Percentiles rank a stretch among this genome's conserved stretches.
Evolutionary conservation across 2,329 filamentous ascomycete species (phyloP).

Genomic region (Biscogniauxia sp.): DNA sequence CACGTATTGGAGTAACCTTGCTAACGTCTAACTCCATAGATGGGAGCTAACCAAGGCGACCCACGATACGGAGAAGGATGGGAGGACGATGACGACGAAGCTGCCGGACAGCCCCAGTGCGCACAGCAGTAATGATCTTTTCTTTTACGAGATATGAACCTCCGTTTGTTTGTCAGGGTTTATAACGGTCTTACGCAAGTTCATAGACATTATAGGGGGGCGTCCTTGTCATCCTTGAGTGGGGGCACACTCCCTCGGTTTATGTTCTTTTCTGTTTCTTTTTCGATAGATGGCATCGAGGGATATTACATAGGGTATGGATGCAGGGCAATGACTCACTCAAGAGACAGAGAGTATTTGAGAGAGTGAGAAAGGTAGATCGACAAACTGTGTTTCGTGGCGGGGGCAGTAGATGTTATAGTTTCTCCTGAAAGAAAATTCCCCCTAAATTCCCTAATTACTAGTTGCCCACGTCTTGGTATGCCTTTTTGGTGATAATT

Average conservation of each 20-base stretch:
- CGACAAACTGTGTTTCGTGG: too few relatives aligned
- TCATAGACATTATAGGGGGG: constrained; percentile 6
- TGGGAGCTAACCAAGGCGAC: constrained; percentile 70
- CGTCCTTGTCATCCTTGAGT: background rate
- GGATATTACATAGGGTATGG: background rate
- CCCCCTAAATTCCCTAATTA: too few relatives aligned
- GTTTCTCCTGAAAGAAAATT: too few relatives aligned
- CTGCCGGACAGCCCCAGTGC: constrained; percentile 66
- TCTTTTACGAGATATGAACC: constrained; percentile 28
- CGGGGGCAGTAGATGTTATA: too few relatives aligned
- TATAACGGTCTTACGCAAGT: constrained; percentile 10
- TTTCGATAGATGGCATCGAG: background rate
- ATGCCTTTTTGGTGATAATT: too few relatives aligned
- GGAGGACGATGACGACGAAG: constrained; percentile 71
- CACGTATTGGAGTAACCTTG: constrained; percentile 2
- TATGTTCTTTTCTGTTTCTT: background rate
- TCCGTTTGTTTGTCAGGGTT: constrained; percentile 15
- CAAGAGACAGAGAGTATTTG: too few relatives aligned
- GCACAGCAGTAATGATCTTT: constrained; percentile 60
- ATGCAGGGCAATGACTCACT: too few relatives aligned
- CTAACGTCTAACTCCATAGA: constrained; percentile 43
- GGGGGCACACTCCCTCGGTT: background rate
- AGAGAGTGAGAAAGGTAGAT: too few relatives aligned
- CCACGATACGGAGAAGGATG: constrained; percentile 63
- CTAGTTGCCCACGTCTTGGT: too few relatives aligned